Percentiles rank a stretch among this genome's conserved stretches.
Evolutionary conservation across 176 grass and related monocot species (phyloP).

Genomic region (Dendrocalamus sinicus): DNA sequence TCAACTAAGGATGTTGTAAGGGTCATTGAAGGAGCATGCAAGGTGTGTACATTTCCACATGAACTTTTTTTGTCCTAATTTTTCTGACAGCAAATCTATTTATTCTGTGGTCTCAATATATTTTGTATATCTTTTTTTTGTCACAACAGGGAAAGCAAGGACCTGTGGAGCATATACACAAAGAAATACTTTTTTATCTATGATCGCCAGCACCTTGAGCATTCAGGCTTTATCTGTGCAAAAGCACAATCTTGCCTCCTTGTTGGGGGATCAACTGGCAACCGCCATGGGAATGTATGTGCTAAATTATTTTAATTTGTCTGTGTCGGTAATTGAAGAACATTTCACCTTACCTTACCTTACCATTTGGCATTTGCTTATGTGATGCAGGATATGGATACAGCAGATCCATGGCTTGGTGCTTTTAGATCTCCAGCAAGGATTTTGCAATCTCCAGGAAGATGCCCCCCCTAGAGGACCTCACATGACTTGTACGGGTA

Average conservation of each 20-base stretch:
- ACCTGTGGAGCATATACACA: conserved; percentile 82
- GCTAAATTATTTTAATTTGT: conserved; percentile 1
- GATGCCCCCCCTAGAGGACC: conserved; percentile 62
- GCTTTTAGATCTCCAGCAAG: conserved; percentile 58
- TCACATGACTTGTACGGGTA: conserved; percentile 54
- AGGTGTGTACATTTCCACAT: conserved; percentile 48
- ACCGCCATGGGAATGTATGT: conserved; percentile 44
- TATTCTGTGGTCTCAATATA: background rate
- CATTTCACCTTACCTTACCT: conserved; percentile 9
- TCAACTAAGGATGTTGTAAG: conserved; percentile 83
- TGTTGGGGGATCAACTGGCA: conserved; percentile 60
- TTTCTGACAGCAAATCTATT: background rate
- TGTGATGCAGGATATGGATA: conserved; percentile 51
- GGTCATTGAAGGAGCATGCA: conserved; percentile 72
- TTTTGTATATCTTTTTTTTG: conserved; percentile 12
- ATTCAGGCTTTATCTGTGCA: conserved; percentile 89
- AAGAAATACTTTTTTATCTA: conserved; percentile 81
- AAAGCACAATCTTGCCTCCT: conserved; percentile 79
- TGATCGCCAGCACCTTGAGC: conserved; percentile 81
- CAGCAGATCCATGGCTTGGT: conserved; percentile 47
- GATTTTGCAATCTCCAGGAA: conserved; percentile 59
- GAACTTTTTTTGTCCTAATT: background rate
- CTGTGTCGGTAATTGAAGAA: background rate
- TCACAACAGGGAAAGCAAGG: conserved; percentile 80
- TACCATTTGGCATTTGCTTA: background rate